Evolutionary conservation across 345 rosid species (phyloP).

Genomic region (Psidium guajava): DNA sequence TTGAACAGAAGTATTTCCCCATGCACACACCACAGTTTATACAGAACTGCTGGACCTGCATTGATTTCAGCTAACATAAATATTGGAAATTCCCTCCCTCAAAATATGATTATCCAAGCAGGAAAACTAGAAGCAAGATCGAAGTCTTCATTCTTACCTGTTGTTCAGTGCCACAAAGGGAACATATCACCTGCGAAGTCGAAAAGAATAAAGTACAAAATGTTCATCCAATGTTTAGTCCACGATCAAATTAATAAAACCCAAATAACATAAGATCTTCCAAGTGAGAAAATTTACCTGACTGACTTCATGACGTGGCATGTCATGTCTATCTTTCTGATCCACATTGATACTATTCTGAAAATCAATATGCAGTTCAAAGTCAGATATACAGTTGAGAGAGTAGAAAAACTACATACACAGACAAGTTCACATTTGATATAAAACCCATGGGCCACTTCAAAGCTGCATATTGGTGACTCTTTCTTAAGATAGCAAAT

Average conservation of each 20-base stretch:
- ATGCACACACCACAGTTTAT: conserved; percentile 52
- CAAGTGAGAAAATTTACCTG: conserved; percentile 11
- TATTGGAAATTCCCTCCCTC: background rate
- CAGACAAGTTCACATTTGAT: background rate
- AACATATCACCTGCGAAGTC: conserved; percentile 49
- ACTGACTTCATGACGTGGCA: conserved; percentile 38
- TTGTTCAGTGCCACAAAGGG: conserved; percentile 61
- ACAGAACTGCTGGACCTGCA: conserved; percentile 53
- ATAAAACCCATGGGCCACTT: background rate
- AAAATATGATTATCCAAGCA: background rate
- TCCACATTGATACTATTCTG: background rate
- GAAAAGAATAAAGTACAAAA: background rate
- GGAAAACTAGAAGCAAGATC: background rate
- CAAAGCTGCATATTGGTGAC: background rate
- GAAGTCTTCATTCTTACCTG: conserved; percentile 30
- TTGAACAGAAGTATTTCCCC: conserved; percentile 64
- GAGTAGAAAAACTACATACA: background rate
- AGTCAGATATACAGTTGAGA: background rate
- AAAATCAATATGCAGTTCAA: background rate
- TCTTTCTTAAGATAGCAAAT: background rate
- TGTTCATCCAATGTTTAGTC: background rate
- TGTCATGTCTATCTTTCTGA: conserved; percentile 26
- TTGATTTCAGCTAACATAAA: background rate
- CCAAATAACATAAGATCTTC: background rate
- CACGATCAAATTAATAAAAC: background rate